Evolutionary conservation across 192 early-diverging fungal genomes (phyloP).

Genomic region (Coemansia erecta): DNA sequence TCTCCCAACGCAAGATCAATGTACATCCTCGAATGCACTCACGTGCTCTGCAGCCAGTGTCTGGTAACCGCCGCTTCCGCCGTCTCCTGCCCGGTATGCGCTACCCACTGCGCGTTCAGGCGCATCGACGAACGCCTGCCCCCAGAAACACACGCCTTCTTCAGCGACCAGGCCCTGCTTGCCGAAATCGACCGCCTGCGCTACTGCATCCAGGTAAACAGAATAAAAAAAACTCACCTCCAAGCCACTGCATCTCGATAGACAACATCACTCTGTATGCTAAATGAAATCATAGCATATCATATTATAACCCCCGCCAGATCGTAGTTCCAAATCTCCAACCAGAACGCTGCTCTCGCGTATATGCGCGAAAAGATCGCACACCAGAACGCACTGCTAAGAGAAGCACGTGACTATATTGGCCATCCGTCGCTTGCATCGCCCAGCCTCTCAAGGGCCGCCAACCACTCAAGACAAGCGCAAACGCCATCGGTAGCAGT

Average conservation of each 20-base stretch:
- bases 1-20: background rate
- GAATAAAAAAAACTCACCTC: background rate
- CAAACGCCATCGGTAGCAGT: no score
- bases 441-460: background rate
- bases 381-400: slow-evolving; percentile 29
- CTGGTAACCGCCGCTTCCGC: background rate
- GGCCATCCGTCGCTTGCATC: slow-evolving; percentile 6
- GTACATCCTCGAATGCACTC: slow-evolving; percentile 40
- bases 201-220: slow-evolving; percentile 31
- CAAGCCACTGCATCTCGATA: no score
- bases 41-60: slow-evolving; percentile 30
- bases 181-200: slow-evolving; percentile 39
- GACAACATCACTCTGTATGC: no score
- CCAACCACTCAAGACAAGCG: no score
- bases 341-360: slow-evolving; percentile 27
- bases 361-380: slow-evolving; percentile 16
- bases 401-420: slow-evolving; percentile 23
- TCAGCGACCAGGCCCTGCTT: slow-evolving; percentile 19
- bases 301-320: no score
- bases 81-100: slow-evolving; percentile 28
- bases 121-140: slow-evolving; percentile 17
- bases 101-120: slow-evolving; percentile 25
- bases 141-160: slow-evolving; percentile 22
- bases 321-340: slow-evolving; percentile 46
- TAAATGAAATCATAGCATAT: no score